Percentiles rank a stretch among this genome's conserved stretches.
These are phyloP conservation scores for Periconia sp. DNA, from an alignment of 2,329 filamentous ascomycete genomes.

Conservation along the genomic window DNA sequence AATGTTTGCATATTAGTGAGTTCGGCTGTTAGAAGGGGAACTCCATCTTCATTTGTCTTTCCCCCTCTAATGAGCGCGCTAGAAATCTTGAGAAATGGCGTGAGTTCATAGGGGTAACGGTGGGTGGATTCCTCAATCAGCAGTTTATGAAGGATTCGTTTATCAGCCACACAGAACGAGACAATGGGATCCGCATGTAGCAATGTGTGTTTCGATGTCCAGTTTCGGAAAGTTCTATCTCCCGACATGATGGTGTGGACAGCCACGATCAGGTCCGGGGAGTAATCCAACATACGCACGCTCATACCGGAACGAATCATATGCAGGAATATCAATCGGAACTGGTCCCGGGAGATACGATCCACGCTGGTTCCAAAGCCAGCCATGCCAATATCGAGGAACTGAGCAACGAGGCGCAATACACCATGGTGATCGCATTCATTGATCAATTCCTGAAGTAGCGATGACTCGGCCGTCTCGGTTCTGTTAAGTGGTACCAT, in stretches of 20 bases:
- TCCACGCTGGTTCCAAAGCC: constrained; percentile 53
- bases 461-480: constrained; percentile 22
- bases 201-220: constrained; percentile 22
- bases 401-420: constrained; percentile 25
- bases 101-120: constrained; percentile 83
- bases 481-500: constrained; percentile 24
- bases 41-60: constrained; percentile 50
- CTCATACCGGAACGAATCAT: constrained; percentile 68
- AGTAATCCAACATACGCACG: constrained; percentile 65
- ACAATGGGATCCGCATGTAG: constrained; percentile 41
- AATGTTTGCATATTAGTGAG: constrained; percentile 72
- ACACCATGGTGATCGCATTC: constrained; percentile 25
- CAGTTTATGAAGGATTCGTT: constrained; percentile 54
- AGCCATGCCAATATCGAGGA: constrained; percentile 29
- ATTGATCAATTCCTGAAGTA: constrained; percentile 30
- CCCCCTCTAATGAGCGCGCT: constrained; percentile 60
- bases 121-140: constrained; percentile 69
- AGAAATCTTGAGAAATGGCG: constrained; percentile 74
- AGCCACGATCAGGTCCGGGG: constrained; percentile 68
- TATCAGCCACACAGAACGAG: constrained; percentile 60
- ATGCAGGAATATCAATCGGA: constrained; percentile 68
- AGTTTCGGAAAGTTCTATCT: constrained; percentile 45
- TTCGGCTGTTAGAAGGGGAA: constrained; percentile 58
- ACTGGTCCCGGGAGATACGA: constrained; percentile 60
- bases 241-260: constrained; percentile 65